Evolutionary conservation across 257 asterid species (phyloP).

Genomic region (Ilex asprella): DNA sequence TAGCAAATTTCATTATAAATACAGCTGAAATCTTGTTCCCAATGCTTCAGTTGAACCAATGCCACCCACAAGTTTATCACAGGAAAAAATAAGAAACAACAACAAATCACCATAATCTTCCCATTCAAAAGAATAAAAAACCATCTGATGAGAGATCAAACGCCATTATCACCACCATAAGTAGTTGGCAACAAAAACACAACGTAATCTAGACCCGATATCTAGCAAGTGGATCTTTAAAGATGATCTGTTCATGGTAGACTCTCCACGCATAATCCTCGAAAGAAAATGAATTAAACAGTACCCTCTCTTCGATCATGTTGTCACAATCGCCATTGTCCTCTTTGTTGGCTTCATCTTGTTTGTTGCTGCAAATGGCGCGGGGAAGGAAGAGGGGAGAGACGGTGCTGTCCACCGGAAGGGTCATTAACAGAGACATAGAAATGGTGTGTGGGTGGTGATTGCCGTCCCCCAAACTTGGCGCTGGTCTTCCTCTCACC

Average conservation of each 20-base stretch:
- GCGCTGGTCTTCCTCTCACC: conserved; percentile 52
- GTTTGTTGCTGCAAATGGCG: not conserved
- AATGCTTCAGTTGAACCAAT: too few relatives aligned
- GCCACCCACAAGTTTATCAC: too few relatives aligned
- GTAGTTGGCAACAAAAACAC: too few relatives aligned
- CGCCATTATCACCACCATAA: too few relatives aligned
- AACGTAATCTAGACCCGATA: conserved; percentile 17
- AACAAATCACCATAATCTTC: too few relatives aligned
- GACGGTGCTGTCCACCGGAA: conserved; percentile 42
- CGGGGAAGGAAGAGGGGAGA: conserved; percentile 29
- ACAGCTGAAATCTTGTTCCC: too few relatives aligned
- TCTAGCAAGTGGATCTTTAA: conserved; percentile 51
- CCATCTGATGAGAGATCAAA: too few relatives aligned
- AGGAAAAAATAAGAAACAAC: too few relatives aligned
- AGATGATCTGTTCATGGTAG: conserved; percentile 46
- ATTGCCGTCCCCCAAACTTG: conserved; percentile 1
- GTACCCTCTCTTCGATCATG: conserved; percentile 12
- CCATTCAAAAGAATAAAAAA: too few relatives aligned
- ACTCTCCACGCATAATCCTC: conserved; percentile 78
- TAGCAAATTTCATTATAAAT: too few relatives aligned
- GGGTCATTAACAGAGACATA: conserved; percentile 53
- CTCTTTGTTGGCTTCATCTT: conserved; percentile 6
- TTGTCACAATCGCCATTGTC: not conserved
- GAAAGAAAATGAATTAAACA: conserved; percentile 41
- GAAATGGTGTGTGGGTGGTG: conserved; percentile 21